Percentiles rank a stretch among this genome's conserved stretches.
Conservation (phyloP, 2,329 filamentous ascomycete species). For the Macrophomina tecta region DNA sequence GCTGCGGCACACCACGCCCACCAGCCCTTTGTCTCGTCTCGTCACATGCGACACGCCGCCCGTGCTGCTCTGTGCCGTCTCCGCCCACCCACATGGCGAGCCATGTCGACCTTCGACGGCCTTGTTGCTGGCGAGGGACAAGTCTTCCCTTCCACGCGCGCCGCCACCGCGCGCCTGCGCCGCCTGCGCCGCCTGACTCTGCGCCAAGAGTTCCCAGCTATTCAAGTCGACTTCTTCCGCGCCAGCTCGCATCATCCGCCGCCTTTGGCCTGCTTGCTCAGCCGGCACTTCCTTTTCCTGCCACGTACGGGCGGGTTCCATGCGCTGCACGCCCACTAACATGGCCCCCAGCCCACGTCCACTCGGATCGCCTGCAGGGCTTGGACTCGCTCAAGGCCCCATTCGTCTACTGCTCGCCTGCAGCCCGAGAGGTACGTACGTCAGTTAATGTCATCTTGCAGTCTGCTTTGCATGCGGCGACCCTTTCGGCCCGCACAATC, state of each 20-base stretch:
- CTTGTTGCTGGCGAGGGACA: conserved; percentile 56
- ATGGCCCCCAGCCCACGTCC: conserved; percentile 68
- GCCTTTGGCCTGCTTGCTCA: conserved; percentile 84
- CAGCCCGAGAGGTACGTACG: conserved; percentile 72
- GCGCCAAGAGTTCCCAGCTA: conserved; percentile 73
- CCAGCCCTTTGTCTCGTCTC: conserved; percentile 11
- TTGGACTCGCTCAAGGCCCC: conserved; percentile 77
- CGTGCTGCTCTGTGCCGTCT: conserved; percentile 9
- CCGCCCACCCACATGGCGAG: not conserved
- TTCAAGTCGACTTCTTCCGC: conserved; percentile 85
- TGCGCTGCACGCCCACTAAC: conserved; percentile 7
- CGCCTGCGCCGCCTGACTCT: conserved; percentile 13
- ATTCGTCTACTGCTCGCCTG: conserved; percentile 89
- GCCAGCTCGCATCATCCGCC: conserved; percentile 58
- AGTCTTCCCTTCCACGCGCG: conserved; percentile 3
- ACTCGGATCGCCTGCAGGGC: conserved; percentile 86
- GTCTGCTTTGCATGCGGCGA: conserved; percentile 13
- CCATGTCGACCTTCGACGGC: conserved; percentile 81
- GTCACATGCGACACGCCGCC: conserved; percentile 26
- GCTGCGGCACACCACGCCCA: not conserved
- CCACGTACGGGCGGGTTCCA: not conserved
- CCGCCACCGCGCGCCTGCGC: not conserved
- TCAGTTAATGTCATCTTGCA: conserved; percentile 19
- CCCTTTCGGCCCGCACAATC: conserved; percentile 18
- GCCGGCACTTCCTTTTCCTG: conserved; percentile 15